A percentile compares a stretch with the other conserved stretches of the same genome.
Evolutionary conservation across 495 filamentous ascomycete genomes (phyloP).

Genomic region (Penicillium diatomitis): DNA sequence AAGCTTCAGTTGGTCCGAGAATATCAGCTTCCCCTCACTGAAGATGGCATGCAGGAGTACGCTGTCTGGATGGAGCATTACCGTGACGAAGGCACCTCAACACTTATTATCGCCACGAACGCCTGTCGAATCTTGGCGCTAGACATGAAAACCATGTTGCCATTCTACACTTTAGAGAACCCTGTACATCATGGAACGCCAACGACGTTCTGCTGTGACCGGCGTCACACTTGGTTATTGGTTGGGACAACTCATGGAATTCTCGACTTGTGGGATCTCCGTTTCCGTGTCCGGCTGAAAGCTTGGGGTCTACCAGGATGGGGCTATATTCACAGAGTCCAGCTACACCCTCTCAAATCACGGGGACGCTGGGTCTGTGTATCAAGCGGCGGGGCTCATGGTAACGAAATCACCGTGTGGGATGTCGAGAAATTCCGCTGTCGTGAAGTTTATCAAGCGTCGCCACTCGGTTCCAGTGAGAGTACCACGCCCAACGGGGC

Average conservation of each 20-base stretch:
- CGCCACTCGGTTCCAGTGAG: constrained; percentile 15
- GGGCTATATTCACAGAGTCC: constrained; percentile 69
- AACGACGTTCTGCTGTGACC: constrained; percentile 84
- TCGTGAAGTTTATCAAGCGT: constrained; percentile 75
- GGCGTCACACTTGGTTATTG: constrained; percentile 78
- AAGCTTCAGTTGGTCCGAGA: constrained; percentile 67
- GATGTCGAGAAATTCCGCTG: constrained; percentile 87
- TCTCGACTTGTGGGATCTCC: constrained; percentile 90
- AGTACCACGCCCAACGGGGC: constrained; percentile 9
- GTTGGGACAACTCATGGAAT: constrained; percentile 90
- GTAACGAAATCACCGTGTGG: constrained; percentile 87
- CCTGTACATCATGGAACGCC: constrained; percentile 90
- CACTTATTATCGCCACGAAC: constrained; percentile 80
- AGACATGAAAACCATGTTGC: constrained; percentile 79
- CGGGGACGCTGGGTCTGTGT: constrained; percentile 76
- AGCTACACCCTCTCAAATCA: constrained; percentile 67
- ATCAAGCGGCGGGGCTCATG: constrained; percentile 76
- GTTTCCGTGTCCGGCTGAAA: constrained; percentile 79
- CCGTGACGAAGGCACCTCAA: constrained; percentile 69
- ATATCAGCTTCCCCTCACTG: constrained; percentile 56
- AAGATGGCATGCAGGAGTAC: constrained; percentile 47
- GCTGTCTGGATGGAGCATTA: constrained; percentile 91
- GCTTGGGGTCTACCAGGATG: constrained; percentile 83
- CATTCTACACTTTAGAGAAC: constrained; percentile 74
- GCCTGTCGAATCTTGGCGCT: constrained; percentile 71